Conservation (phyloP, 805 yeast genomes). For the Millerago galiae region DNA sequence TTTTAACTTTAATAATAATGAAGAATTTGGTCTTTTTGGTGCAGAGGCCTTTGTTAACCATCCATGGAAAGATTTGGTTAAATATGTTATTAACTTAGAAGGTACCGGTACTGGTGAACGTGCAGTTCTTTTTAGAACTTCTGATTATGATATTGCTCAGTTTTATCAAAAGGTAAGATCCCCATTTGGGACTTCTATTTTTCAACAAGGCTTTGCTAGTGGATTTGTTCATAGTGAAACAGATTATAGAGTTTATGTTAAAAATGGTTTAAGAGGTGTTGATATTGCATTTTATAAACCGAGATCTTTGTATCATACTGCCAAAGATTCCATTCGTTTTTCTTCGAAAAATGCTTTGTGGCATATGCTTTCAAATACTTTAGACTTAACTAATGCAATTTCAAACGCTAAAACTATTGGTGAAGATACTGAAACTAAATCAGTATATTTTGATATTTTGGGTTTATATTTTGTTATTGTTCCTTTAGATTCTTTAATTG, state of each 20-base stretch:
- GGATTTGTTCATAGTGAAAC: constrained; percentile 75
- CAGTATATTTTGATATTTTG: constrained; percentile 60
- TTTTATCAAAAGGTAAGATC: constrained; percentile 45
- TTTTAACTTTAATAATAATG: constrained; percentile 84
- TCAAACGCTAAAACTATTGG: constrained; percentile 32
- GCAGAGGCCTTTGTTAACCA: constrained; percentile 69
- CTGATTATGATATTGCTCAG: constrained; percentile 66
- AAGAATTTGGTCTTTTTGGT: constrained; percentile 83
- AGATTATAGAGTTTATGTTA: constrained; percentile 68
- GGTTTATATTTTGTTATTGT: constrained; percentile 50
- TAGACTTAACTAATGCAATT: constrained; percentile 50
- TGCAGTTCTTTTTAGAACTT: constrained; percentile 76
- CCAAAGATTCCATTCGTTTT: constrained; percentile 58
- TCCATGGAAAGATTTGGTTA: constrained; percentile 59
- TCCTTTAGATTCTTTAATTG: constrained; percentile 43
- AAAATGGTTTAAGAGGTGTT: constrained; percentile 71
- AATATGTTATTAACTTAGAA: constrained; percentile 73
- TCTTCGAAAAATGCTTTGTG: constrained; percentile 65
- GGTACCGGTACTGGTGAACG: constrained; percentile 86
- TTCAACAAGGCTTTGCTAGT: constrained; percentile 78
- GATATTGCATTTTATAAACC: constrained; percentile 89
- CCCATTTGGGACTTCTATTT: constrained; percentile 76
- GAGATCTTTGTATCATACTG: constrained; percentile 77
- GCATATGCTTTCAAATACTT: constrained; percentile 74
- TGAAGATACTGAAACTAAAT: constrained; percentile 30